These are phyloP conservation scores for Suhomyces emberorum DNA, from an alignment of 805 yeast genomes.

Conservation along the genomic window DNA sequence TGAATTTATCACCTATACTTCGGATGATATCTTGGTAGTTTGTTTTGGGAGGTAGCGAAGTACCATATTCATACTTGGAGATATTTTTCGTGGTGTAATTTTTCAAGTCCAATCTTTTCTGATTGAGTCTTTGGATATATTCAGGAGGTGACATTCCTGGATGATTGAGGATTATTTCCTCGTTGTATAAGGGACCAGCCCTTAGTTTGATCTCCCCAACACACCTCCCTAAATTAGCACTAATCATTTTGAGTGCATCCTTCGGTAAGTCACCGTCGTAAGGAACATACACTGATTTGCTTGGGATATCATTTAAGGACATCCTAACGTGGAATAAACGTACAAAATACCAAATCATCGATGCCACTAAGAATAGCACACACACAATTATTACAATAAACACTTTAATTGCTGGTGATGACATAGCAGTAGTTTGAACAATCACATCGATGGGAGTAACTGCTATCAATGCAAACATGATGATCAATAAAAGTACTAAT, in stretches of 20 bases:
- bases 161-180: constrained; percentile 29
- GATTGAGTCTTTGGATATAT: constrained; percentile 34
- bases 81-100: constrained; percentile 12
- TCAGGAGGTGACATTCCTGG: constrained; percentile 43
- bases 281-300: constrained; percentile 62
- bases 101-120: constrained; percentile 5
- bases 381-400: constrained; percentile 75
- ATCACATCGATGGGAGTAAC: constrained; percentile 82
- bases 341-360: constrained; percentile 50
- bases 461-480: constrained; percentile 53
- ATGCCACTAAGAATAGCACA: constrained; percentile 52
- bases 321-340: constrained; percentile 58
- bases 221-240: constrained; percentile 25
- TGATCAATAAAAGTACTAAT: constrained; percentile 33
- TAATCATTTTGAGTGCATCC: constrained; percentile 22
- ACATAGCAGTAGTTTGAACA: constrained; percentile 48
- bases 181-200: constrained; percentile 37
- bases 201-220: constrained; percentile 22
- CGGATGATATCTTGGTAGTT: constrained; percentile 56
- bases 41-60: constrained; percentile 26
- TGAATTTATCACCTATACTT: constrained; percentile 57
- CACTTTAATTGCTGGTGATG: constrained; percentile 69
- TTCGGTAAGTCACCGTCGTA: constrained; percentile 49
- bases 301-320: constrained; percentile 70
- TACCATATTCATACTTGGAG: constrained; percentile 5